Percentiles rank a stretch among this genome's conserved stretches.
Evolutionary conservation across 768 basidiomycete genomes (phyloP).

Genomic region (Boletus rex-veris): DNA sequence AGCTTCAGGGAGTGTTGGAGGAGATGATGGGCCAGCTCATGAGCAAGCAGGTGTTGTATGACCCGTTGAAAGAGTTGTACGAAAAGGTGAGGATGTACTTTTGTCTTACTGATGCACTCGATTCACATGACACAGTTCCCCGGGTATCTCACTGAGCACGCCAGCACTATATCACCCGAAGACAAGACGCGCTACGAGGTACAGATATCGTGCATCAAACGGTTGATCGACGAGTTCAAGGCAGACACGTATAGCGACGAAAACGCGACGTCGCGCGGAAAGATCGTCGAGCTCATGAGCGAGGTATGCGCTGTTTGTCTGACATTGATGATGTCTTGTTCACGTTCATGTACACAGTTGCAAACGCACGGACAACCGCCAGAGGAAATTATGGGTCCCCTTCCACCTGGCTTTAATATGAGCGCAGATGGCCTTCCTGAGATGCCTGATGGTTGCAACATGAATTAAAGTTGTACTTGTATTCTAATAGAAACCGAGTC

Average conservation of each 20-base stretch:
- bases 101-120: neutral
- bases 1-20: conserved; percentile 68
- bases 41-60: conserved; percentile 55
- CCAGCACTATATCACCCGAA: conserved; percentile 46
- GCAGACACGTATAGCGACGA: conserved; percentile 55
- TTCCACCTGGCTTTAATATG: conserved; percentile 66
- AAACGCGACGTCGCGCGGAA: conserved; percentile 41
- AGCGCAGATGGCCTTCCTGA: conserved; percentile 54
- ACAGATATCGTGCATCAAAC: conserved; percentile 54
- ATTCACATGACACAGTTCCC: conserved; percentile 51
- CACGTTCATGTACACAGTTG: conserved; percentile 32
- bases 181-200: conserved; percentile 63
- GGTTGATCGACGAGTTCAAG: conserved; percentile 67
- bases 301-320: conserved; percentile 44
- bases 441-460: conserved; percentile 33
- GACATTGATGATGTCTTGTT: neutral
- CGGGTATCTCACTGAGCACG: conserved; percentile 59
- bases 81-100: conserved; percentile 20
- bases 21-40: conserved; percentile 45
- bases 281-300: conserved; percentile 67
- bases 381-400: conserved; percentile 75
- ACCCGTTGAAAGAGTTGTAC: conserved; percentile 75
- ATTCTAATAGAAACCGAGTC: neutral
- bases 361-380: conserved; percentile 79
- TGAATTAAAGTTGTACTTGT: neutral